phyloP scores from a whole-genome alignment of 345 rosid species.

The Rhizophora apiculata region DNA sequence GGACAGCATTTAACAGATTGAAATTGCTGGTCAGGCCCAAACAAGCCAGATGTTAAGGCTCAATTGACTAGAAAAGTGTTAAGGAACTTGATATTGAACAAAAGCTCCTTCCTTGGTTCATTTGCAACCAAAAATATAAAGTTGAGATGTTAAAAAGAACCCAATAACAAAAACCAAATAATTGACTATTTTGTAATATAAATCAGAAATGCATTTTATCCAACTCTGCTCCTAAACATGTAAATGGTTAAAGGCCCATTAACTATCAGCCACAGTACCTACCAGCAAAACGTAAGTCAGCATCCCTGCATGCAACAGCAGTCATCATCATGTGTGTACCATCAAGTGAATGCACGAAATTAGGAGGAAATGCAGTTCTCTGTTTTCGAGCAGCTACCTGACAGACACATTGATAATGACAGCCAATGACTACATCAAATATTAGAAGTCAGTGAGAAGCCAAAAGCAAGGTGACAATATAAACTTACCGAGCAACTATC shows the following conservation, averaged over 20 bases:
- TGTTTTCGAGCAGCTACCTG: slow-evolving; percentile 85
- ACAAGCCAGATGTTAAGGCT: not conserved
- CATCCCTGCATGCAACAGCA: slow-evolving; percentile 87
- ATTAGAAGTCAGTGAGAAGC: slow-evolving; percentile 4
- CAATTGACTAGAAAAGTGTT: too few species aligned
- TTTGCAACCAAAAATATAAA: not conserved
- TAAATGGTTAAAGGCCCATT: too few species aligned
- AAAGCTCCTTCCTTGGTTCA: not conserved
- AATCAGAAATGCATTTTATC: too few species aligned
- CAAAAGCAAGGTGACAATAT: slow-evolving; percentile 7
- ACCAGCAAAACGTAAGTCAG: slow-evolving; percentile 95
- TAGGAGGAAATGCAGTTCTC: slow-evolving; percentile 97
- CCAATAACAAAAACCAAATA: not conserved
- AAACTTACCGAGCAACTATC: slow-evolving; percentile 74
- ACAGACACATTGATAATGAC: not conserved
- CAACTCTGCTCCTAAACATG: too few species aligned
- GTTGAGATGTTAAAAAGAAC: not conserved
- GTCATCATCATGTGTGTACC: slow-evolving; percentile 99
- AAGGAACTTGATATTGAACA: too few species aligned
- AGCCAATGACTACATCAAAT: not conserved
- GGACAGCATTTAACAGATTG: not conserved
- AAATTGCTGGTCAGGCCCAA: not conserved
- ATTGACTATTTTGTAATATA: too few species aligned
- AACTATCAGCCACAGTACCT: slow-evolving; percentile 6
- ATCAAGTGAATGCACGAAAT: slow-evolving; percentile 93